Evolutionary conservation across 2,329 filamentous ascomycete species (phyloP), one percentile per base, ranked within the genome.

Genomic region (Exserohilum rostratum): DNA sequence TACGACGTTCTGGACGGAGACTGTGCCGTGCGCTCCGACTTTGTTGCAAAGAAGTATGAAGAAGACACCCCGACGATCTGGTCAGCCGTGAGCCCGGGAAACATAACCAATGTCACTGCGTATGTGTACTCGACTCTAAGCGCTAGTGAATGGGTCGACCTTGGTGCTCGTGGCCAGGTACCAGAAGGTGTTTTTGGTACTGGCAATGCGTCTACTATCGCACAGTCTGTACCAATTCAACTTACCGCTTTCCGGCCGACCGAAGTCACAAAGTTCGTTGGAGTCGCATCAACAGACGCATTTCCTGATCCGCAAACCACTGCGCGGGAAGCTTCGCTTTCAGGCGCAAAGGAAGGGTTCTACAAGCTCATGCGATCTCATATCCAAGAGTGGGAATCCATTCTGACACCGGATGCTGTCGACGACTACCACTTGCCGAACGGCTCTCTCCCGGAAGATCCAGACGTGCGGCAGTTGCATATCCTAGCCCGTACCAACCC

Each of bases 1-100:
- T 85, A 85, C 11, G 89, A 91, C 70, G 77, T 90, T 0, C 68
- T 91, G 4, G 86, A 91, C 61, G 89, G 89, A 0, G 82, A 83
- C 58, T 83, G 85, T 62, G 88, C 89, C n/a, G 83, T 88, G 7
- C 81, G 88, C 12, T 85, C 87, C 0, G 80, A 84, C 38, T 83
- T 85, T 54, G 80, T 81, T 1, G 78, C 79, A 1, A 88, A 85
- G 22, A 83, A 82, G 1, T 75, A 79, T 33, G 84, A 87, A 34
- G 71, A 78, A 1, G 77, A 80, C 15, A 76, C 70, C 10, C 68
- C 75, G 10, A 78, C 82, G 1, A 87, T 91, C 38, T 90, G 83
- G 77, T 82, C 85, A 2, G 83, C 86, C 1, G 87, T 91, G 2
- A 81, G 81, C 22, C 89, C 89, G 0, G 74, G 78, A 45, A 86